Evolutionary conservation across 768 basidiomycete species (phyloP).

Genomic region (Russula dissimulans): DNA sequence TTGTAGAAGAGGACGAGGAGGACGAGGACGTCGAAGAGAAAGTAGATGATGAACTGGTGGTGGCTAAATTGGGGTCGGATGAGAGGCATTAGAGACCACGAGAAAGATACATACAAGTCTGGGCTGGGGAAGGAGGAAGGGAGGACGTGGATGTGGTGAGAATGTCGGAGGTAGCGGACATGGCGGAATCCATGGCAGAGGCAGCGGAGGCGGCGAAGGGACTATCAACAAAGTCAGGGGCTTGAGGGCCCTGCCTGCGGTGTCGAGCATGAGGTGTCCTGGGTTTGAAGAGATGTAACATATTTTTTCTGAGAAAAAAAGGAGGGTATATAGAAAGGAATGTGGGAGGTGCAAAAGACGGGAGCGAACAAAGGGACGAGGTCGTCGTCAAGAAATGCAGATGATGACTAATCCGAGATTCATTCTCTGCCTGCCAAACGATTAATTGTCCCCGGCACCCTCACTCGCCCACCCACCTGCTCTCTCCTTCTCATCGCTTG

Average conservation of each 20-base stretch:
- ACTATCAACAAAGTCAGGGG: not conserved
- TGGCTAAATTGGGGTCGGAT: not conserved
- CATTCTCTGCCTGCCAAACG: no score
- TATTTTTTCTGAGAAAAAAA: slow-evolving; percentile 1
- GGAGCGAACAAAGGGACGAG: no score
- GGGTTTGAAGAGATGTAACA: not conserved
- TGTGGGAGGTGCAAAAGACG: not conserved
- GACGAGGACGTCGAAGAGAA: not conserved
- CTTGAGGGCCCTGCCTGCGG: not conserved
- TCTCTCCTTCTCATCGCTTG: no score
- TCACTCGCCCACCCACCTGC: no score
- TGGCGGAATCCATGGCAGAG: no score
- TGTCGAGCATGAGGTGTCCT: not conserved
- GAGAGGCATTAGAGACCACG: not conserved
- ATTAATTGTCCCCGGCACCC: no score
- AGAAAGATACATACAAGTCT: not conserved
- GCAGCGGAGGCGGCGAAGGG: no score
- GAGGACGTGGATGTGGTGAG: not conserved
- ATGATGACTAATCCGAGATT: not conserved
- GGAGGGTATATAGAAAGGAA: slow-evolving; percentile 1
- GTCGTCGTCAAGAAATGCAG: no score
- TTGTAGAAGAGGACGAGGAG: not conserved
- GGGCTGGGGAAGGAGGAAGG: not conserved
- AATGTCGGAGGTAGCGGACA: not conserved
- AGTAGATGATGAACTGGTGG: not conserved